Evolutionary conservation across 2,329 filamentous ascomycete species (phyloP).

Genomic region (Aureobasidium sp.): DNA sequence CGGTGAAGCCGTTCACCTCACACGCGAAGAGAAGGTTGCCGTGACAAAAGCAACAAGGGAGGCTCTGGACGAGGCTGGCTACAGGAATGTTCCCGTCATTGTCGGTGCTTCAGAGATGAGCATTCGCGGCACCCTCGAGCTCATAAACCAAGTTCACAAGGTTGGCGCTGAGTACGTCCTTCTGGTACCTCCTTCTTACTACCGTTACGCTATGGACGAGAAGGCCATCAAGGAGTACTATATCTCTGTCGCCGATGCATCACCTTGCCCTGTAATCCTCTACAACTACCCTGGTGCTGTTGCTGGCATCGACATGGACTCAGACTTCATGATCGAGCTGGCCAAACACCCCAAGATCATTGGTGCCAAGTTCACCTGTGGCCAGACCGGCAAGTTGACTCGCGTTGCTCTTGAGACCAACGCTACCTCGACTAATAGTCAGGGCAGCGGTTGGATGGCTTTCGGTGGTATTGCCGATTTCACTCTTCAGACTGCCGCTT

Average conservation of each 20-base stretch:
- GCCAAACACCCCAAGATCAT: slow-evolving; percentile 68
- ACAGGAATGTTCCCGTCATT: slow-evolving; percentile 68
- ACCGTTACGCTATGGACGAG: slow-evolving; percentile 69
- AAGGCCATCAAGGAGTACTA: slow-evolving; percentile 68
- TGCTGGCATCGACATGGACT: slow-evolving; percentile 82
- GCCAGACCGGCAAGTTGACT: slow-evolving; percentile 82
- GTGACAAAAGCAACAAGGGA: slow-evolving; percentile 73
- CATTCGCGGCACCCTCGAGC: slow-evolving; percentile 70
- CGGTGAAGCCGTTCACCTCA: slow-evolving; percentile 81
- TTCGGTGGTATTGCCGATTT: slow-evolving; percentile 87
- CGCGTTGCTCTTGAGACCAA: slow-evolving; percentile 67
- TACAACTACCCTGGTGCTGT: slow-evolving; percentile 92
- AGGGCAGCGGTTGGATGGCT: slow-evolving; percentile 61
- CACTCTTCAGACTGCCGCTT: slow-evolving; percentile 71
- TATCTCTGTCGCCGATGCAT: slow-evolving; percentile 65
- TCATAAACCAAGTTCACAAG: slow-evolving; percentile 58
- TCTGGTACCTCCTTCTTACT: slow-evolving; percentile 76
- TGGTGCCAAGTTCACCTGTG: slow-evolving; percentile 87
- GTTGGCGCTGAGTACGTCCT: slow-evolving; percentile 76
- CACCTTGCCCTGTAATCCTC: slow-evolving; percentile 69
- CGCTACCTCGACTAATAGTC: slow-evolving; percentile 57
- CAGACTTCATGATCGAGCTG: slow-evolving; percentile 73
- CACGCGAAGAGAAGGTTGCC: slow-evolving; percentile 65
- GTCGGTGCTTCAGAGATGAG: slow-evolving; percentile 76
- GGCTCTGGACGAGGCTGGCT: slow-evolving; percentile 75